Evolutionary conservation across 345 rosid genomes (phyloP), one percentile per base, ranked within the genome.

Genomic region (Ceriops zippeliana): DNA sequence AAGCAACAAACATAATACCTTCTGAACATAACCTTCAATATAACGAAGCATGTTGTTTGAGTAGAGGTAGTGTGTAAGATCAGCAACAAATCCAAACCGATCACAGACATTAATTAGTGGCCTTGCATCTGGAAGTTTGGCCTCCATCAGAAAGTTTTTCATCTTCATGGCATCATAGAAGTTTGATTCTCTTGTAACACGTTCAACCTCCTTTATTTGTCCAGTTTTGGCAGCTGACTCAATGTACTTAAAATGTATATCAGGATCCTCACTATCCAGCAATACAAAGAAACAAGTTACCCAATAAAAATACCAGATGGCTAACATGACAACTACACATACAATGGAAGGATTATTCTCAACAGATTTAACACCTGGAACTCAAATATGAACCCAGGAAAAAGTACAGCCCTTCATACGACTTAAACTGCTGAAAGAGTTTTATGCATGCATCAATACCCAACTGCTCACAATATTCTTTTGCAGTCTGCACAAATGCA

Each of bases 1-100:
- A 20, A 20, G 27, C 30, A 30, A 37, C 32, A 15, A 58, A 21
- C 27, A 61, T 52, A 67, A 61, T 84, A 96, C 99, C 99, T 96
- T 96, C 78, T 96, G 99, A 52, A 90, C 98, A 78, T 96, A 96
- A 71, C 99, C 99, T 81, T 96, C 99, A 77, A 96, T 92, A 73
- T 96, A 96, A 1, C 99, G 99, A 58, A 90, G 98, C 99, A 83
- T 83, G 81, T 86, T 90, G 81, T 77, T 96, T 62, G 92, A 65
- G 84, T 96, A 96, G 20, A 96, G 93, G 84, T 92, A 92, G 81
- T 92, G 99, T 15, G 97, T 96, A 62, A 96, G 92, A 78, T 92
- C 99, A 46, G 96, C 92, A 66, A 92, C 98, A 83, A 82, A 96
- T 53, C 99, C 95, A 80, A 92, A 96, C 17, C 99, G 98, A 72